Conservation (phyloP, 1,139 yeast species). For the Wickerhamiella pararugosa region DNA sequence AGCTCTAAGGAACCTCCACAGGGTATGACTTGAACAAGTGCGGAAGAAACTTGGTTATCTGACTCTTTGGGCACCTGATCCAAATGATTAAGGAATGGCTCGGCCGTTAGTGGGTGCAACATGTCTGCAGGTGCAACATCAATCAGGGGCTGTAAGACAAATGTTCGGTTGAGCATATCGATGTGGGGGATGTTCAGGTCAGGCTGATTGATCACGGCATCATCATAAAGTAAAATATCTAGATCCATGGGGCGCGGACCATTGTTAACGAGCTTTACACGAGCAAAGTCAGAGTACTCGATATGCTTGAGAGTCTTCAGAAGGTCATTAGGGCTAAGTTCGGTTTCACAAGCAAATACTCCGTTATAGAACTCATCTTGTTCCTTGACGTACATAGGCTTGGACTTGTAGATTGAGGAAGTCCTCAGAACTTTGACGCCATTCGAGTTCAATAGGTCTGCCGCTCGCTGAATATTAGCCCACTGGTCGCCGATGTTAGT, state of each 20-base stretch:
- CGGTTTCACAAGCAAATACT: conserved; percentile 46
- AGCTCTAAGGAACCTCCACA: conserved; percentile 13
- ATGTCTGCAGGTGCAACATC: conserved; percentile 54
- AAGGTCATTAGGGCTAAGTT: conserved; percentile 46
- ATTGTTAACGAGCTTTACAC: conserved; percentile 68
- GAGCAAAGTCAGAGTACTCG: conserved; percentile 54
- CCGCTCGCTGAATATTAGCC: conserved; percentile 43
- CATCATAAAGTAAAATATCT: conserved; percentile 67
- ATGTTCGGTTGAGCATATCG: conserved; percentile 74
- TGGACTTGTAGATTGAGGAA: conserved; percentile 72
- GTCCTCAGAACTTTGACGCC: conserved; percentile 41
- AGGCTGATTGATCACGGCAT: conserved; percentile 36
- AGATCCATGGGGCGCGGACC: conserved; percentile 88
- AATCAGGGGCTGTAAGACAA: conserved; percentile 78
- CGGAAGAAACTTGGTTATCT: conserved; percentile 20
- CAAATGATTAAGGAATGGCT: conserved; percentile 55
- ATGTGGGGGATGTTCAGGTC: conserved; percentile 71
- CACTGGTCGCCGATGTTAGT: conserved; percentile 69
- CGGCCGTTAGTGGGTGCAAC: conserved; percentile 73
- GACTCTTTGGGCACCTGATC: conserved; percentile 35
- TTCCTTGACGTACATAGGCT: conserved; percentile 79
- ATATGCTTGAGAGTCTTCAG: conserved; percentile 50
- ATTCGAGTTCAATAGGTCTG: conserved; percentile 32
- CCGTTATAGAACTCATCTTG: conserved; percentile 82
- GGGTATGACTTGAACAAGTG: conserved; percentile 23